Percentiles rank a stretch among this genome's conserved stretches.
Conservation (phyloP, 2,329 filamentous ascomycete genomes). For the Proliferodiscus dingleyae region DNA sequence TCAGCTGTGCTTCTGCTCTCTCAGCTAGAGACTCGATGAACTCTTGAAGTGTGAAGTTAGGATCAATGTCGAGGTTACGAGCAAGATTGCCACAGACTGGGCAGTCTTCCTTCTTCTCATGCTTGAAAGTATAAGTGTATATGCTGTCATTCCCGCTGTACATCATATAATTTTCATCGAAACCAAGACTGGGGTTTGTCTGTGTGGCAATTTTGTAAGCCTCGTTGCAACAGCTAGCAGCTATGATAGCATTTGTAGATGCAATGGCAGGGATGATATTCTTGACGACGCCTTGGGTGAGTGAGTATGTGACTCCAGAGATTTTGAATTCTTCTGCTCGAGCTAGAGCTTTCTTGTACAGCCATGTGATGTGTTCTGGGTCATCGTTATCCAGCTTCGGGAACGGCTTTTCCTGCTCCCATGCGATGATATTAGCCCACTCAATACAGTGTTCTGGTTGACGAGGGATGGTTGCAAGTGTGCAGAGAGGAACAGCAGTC, state of each 20-base stretch:
- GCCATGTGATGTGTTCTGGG: constrained; percentile 94
- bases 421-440: constrained; percentile 97
- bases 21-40: constrained; percentile 80
- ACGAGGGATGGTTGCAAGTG: constrained; percentile 89
- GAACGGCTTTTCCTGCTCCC: constrained; percentile 82
- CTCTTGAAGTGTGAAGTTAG: constrained; percentile 69
- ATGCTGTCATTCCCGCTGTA: constrained; percentile 94
- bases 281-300: constrained; percentile 97
- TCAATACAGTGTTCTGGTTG: constrained; percentile 98
- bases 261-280: constrained; percentile 99
- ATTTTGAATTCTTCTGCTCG: constrained; percentile 89
- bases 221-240: constrained; percentile 93
- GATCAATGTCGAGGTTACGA: constrained; percentile 67
- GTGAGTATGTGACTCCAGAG: constrained; percentile 83
- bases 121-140: constrained; percentile 96
- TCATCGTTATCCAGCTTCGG: constrained; percentile 90
- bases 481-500: constrained; percentile 93
- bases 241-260: constrained; percentile 94
- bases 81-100: constrained; percentile 86
- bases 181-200: constrained; percentile 73
- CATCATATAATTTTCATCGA: constrained; percentile 95
- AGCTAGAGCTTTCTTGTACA: constrained; percentile 77
- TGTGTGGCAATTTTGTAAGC: constrained; percentile 88
- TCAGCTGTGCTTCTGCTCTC: constrained; percentile 84
- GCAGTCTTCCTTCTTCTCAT: constrained; percentile 90